A percentile compares a stretch with the other conserved stretches of the same genome.
These are phyloP conservation scores for Pichia sp. DNA, from an alignment of 1,139 yeast genomes.

Conservation along the genomic window DNA sequence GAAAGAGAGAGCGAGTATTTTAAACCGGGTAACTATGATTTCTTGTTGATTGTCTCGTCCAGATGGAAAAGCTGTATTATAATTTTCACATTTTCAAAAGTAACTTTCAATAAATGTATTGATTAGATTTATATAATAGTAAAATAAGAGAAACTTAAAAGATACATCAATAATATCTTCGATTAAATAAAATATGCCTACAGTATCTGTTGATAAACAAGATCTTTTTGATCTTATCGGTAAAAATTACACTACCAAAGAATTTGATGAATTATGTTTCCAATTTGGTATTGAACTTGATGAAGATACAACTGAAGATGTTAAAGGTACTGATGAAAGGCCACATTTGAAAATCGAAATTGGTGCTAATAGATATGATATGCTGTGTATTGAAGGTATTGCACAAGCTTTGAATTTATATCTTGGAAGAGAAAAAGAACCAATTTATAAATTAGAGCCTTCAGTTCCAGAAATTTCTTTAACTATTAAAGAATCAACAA, in stretches of 20 bases:
- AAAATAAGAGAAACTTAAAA: too few relatives aligned
- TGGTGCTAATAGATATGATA: conserved; percentile 96
- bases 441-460: conserved; percentile 60
- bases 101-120: too few relatives aligned
- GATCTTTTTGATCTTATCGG: conserved; percentile 84
- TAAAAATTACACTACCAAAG: conserved; percentile 75
- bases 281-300: conserved; percentile 97
- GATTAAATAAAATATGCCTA: conserved; percentile 71
- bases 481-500: conserved; percentile 70
- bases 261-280: conserved; percentile 95
- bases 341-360: conserved; percentile 95
- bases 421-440: conserved; percentile 61
- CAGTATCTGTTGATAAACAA: conserved; percentile 89
- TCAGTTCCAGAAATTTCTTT: conserved; percentile 55
- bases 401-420: conserved; percentile 92
- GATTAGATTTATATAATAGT: too few relatives aligned
- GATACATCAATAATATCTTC: not conserved
- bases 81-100: too few relatives aligned
- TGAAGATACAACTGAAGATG: conserved; percentile 86
- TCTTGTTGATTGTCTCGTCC: too few relatives aligned
- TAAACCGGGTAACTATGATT: too few relatives aligned
- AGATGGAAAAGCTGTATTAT: too few relatives aligned
- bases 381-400: conserved; percentile 97
- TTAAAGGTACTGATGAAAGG: conserved; percentile 72
- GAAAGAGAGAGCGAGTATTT: too few relatives aligned